A percentile compares a stretch with the other conserved stretches of the same genome.
phyloP scores from a whole-genome alignment of 306 rosid species.

The Acacia confusa region DNA sequence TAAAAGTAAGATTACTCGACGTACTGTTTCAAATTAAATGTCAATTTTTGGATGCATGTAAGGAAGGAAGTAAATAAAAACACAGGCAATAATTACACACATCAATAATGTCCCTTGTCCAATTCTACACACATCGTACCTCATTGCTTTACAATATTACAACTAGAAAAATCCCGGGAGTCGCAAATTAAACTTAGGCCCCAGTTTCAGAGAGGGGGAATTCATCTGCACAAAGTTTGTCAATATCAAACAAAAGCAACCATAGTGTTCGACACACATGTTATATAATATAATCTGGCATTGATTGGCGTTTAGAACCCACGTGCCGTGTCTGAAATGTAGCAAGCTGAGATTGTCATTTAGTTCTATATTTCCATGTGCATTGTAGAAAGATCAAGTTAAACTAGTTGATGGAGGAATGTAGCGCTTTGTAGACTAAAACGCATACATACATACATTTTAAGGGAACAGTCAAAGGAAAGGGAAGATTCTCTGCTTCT shows the following conservation, averaged over 20 bases:
- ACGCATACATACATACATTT: background rate
- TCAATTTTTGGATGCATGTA: conserved; percentile 17
- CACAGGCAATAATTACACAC: background rate
- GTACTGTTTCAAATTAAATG: background rate
- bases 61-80: background rate
- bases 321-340: conserved; percentile 60
- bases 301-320: conserved; percentile 40
- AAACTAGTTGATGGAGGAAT: conserved; percentile 19
- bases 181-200: conserved; percentile 25
- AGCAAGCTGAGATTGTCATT: conserved; percentile 36
- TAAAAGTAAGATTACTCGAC: conserved; percentile 7
- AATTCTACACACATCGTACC: background rate
- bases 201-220: conserved; percentile 20
- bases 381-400: conserved; percentile 23
- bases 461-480: conserved; percentile 33
- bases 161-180: conserved; percentile 24
- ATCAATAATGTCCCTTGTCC: conserved; percentile 3
- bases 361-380: conserved; percentile 45
- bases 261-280: conserved; percentile 22
- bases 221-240: conserved; percentile 26
- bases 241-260: conserved; percentile 30
- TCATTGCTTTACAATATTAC: conserved; percentile 25
- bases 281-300: conserved; percentile 30
- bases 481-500: conserved; percentile 16
- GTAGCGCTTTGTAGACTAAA: conserved; percentile 32